A percentile compares a stretch with the other conserved stretches of the same genome.
These are phyloP conservation scores for Elsinoe batatas DNA, from an alignment of 2,329 filamentous ascomycete genomes.

Conservation along the genomic window DNA sequence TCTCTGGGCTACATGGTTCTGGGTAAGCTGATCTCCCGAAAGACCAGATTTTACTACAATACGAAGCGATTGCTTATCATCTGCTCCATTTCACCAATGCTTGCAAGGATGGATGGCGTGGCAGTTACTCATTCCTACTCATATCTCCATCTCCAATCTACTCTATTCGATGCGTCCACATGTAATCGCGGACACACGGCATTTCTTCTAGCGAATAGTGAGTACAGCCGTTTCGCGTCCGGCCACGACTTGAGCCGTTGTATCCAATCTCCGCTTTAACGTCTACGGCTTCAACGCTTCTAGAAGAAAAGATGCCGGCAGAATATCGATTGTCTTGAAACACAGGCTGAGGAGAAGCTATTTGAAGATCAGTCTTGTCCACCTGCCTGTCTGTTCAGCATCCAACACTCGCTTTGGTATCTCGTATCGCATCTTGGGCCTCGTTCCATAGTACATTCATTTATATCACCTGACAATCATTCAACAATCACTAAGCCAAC, in stretches of 20 bases:
- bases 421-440: not conserved
- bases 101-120: too few species aligned
- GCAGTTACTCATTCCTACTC: too few species aligned
- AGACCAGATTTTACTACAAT: too few species aligned
- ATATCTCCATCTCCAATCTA: too few species aligned
- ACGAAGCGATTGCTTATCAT: too few species aligned
- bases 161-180: too few species aligned
- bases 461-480: not conserved
- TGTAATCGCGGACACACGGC: too few species aligned
- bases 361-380: not conserved
- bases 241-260: not conserved
- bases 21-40: too few species aligned
- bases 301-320: not conserved
- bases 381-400: not conserved
- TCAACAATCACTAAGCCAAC: not conserved
- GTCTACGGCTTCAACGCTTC: not conserved
- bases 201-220: too few species aligned
- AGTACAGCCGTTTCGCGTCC: too few species aligned
- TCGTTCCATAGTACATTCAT: not conserved
- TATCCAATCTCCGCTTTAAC: conserved; percentile 2
- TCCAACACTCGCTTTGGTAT: conserved; percentile 9
- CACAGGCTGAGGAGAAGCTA: not conserved
- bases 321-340: not conserved
- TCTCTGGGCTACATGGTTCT: not conserved
- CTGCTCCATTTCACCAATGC: too few species aligned